Percentiles rank a stretch among this genome's conserved stretches.
Evolutionary conservation across 768 basidiomycete genomes (phyloP).

Genomic region (Pholiota conissans): DNA sequence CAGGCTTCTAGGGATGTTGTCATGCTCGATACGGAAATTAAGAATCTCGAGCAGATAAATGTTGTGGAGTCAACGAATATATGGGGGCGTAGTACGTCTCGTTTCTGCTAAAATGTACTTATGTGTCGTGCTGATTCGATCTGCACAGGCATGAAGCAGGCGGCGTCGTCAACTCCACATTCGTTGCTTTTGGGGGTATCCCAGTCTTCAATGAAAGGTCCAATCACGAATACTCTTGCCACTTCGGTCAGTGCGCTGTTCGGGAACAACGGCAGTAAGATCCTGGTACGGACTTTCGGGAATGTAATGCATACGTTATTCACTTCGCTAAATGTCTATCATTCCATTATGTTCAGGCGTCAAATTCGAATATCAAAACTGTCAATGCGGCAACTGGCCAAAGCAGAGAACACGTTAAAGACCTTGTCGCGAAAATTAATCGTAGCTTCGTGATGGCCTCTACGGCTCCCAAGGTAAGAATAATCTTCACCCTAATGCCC

Average conservation of each 20-base stretch:
- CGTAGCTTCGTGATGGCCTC: conserved; percentile 63
- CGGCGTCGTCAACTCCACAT: conserved; percentile 20
- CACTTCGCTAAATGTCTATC: conserved; percentile 5
- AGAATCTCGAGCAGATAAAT: conserved; percentile 14
- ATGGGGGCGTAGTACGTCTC: conserved; percentile 29
- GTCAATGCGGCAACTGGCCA: conserved; percentile 3
- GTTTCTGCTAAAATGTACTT: background rate
- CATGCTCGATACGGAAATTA: conserved; percentile 23
- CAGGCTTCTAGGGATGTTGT: conserved; percentile 12
- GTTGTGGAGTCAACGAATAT: conserved; percentile 12
- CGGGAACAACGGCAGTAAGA: conserved; percentile 22
- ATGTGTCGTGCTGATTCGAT: background rate
- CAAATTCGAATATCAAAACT: conserved; percentile 1
- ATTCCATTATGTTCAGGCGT: conserved; percentile 3
- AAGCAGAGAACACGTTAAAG: conserved; percentile 39
- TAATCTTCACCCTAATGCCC: background rate
- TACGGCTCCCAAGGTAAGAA: conserved; percentile 42
- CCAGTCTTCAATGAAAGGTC: background rate
- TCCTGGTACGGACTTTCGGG: background rate
- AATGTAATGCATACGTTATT: background rate
- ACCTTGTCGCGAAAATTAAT: conserved; percentile 67
- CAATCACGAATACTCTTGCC: conserved; percentile 23
- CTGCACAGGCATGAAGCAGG: conserved; percentile 5
- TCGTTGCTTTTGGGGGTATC: conserved; percentile 27
- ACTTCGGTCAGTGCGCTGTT: conserved; percentile 48